Evolutionary conservation across 2,329 filamentous ascomycete genomes (phyloP), one percentile per base, ranked within the genome.

Genomic region (Curvularia eragrostidis): DNA sequence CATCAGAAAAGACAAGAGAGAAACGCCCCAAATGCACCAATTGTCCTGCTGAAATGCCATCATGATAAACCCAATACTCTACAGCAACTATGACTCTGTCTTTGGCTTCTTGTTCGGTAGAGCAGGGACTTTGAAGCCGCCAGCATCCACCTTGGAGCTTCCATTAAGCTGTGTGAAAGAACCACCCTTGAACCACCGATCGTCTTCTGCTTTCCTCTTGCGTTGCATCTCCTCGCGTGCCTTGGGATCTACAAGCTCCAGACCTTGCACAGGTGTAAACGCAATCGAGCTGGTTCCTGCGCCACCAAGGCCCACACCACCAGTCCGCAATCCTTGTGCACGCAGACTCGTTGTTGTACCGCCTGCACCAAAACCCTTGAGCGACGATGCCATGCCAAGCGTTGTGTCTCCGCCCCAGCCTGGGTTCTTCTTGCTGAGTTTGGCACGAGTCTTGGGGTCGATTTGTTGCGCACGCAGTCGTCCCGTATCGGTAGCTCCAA

Each of bases 101-200:
- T 63, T 70, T 10, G 65, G 64, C 77, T 87, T 93, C 81, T 97
- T 97, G 24, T 85, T 80, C 15, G 91, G 92, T 64, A 94, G 74
- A 2, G 84, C 84, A 15, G 94, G 93, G 38, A 96, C 89, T 77
- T 93, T 96, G 84, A 97, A 97, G 0, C 87, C 89, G 10, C 82
- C 86, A 49, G 83, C 83, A 61, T 83, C 81, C 7, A 79, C 73
- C 65, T 79, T 90, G 1, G 62, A 59, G 7, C 65, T 49, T 15
- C 59, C 69, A 50, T 87, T 87, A 54, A 96, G 85, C 76, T 97
- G 93, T 8, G 95, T 97, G 73, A 99, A 99, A 0, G 91, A 93
- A n/a, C 95, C 95, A 46, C 92, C 91, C 78, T 95, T 96, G 82
- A 99, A 99, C 89, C 93, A 99, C 36, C 92, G 84, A 74, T 98